These are phyloP conservation scores for Taphrina pruni DNA, from an alignment of 1,139 yeast species.

Conservation along the genomic window DNA sequence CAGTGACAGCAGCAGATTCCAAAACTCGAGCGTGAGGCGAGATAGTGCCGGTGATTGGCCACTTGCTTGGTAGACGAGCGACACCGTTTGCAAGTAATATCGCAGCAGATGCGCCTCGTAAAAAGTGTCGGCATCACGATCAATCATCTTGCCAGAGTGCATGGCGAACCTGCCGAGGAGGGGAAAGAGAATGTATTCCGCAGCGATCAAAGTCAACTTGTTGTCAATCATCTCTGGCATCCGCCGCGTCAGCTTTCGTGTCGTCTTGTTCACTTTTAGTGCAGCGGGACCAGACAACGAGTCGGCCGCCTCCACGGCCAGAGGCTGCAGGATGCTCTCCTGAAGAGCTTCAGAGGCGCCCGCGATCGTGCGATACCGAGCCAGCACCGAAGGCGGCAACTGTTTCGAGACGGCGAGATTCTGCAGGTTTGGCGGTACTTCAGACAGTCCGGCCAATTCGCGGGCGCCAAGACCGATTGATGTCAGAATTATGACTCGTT, in stretches of 20 bases:
- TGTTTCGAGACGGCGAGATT: conserved; percentile 9
- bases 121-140: conserved; percentile 15
- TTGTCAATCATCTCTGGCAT: conserved; percentile 1
- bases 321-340: conserved; percentile 17
- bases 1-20: conserved; percentile 12
- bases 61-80: conserved; percentile 6
- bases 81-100: conserved; percentile 22
- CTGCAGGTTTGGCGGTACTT: neutral
- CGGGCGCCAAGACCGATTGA: conserved; percentile 26
- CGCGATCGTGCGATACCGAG: conserved; percentile 3
- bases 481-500: conserved; percentile 24
- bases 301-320: conserved; percentile 24
- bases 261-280: conserved; percentile 24
- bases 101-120: conserved; percentile 28
- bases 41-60: conserved; percentile 9
- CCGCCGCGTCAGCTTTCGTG: conserved; percentile 1
- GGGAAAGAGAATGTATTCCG: conserved; percentile 19
- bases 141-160: conserved; percentile 25
- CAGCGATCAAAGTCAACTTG: conserved; percentile 10
- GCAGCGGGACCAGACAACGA: conserved; percentile 31
- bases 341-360: conserved; percentile 14
- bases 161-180: conserved; percentile 29
- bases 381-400: conserved; percentile 7
- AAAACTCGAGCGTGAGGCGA: conserved; percentile 23
- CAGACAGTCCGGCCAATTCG: conserved; percentile 21